phyloP scores from a whole-genome alignment of 2,329 filamentous ascomycete genomes.

The Aphanoascus verrucosus region DNA sequence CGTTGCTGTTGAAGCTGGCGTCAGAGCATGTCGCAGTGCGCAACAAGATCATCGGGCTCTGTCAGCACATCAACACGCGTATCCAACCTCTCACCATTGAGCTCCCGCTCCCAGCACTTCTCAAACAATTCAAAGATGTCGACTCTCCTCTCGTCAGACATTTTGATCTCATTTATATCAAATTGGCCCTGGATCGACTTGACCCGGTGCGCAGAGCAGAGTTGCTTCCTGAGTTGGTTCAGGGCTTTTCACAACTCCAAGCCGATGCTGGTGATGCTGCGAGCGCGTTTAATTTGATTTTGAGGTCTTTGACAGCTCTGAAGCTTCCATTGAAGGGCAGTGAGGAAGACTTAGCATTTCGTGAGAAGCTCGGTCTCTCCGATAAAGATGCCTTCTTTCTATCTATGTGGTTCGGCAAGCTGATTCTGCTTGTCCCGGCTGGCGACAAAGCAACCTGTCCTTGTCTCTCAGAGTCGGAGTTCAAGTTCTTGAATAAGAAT shows the following conservation, averaged over 20 bases:
- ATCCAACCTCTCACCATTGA: slow-evolving; percentile 55
- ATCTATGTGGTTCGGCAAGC: slow-evolving; percentile 62
- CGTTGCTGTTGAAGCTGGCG: slow-evolving; percentile 73
- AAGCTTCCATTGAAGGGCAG: slow-evolving; percentile 62
- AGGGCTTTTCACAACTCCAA: slow-evolving; percentile 43
- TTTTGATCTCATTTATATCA: slow-evolving; percentile 79
- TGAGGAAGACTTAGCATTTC: slow-evolving; percentile 62
- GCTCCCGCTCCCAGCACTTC: slow-evolving; percentile 69
- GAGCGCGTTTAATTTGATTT: slow-evolving; percentile 69
- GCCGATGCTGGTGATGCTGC: slow-evolving; percentile 44
- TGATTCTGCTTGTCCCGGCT: slow-evolving; percentile 57
- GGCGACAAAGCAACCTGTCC: slow-evolving; percentile 40
- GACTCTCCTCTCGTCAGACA: slow-evolving; percentile 67
- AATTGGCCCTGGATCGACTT: slow-evolving; percentile 63
- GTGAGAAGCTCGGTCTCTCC: slow-evolving; percentile 54
- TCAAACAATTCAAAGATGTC: slow-evolving; percentile 81
- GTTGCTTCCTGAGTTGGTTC: slow-evolving; percentile 59
- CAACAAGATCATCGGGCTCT: slow-evolving; percentile 63
- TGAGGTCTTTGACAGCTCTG: slow-evolving; percentile 61
- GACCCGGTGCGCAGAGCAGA: slow-evolving; percentile 54
- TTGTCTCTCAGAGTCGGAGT: slow-evolving; percentile 55
- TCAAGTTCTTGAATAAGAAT: slow-evolving; percentile 59
- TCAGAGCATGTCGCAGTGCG: slow-evolving; percentile 72
- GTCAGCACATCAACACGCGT: slow-evolving; percentile 59
- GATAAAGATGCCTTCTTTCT: slow-evolving; percentile 64